Base-by-base conservation (phyloP, 768 basidiomycete genomes). In the Cantharellus anzutake region DNA sequence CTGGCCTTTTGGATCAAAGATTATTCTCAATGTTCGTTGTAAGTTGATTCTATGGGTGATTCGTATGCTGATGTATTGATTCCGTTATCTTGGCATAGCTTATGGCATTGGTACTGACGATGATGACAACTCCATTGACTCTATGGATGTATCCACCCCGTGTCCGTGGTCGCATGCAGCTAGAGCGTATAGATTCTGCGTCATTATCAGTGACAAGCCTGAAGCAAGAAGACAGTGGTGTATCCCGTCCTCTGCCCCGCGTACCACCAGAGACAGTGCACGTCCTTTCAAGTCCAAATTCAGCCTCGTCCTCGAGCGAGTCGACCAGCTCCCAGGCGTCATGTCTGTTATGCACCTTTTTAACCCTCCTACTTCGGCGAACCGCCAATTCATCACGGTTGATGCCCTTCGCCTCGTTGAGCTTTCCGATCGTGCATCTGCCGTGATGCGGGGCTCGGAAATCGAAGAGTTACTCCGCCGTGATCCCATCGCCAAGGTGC, bases 1-100 rank as follows among this genome's bases (percentile, higher is more conserved):
- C 65, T 11, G 69, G 66, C 14, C 68, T 70, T 55, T 68, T 75
- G 59, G 68, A 73, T 61, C 64, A 68, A 40, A 76, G 79, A 35
- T 78, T 84, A 5, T 90, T 93, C 73, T 86, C 87, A 0, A 91
- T 92, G 86, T 89, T 93, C 63, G 89, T 93, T 61, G 72, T 92
- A 55, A 11, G 52, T 48, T 1, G 11, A 11, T 11, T 11, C 52
- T 7, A 55, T 55, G 20, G 0, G 20, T 29, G 20, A 29, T 55
- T 1, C 38, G 63, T 1, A 11, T 7, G 52, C 7, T 55, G 14
- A 55, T 55, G 11, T 37, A 55, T 55, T 37, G 1, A 11, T 7
- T 1, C 35, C 52, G 52, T 11, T 55, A 1, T 55, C 1, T 11
- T 48, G 11, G 11, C 29, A 48, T 55, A 55, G 52, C 35, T 55